Conservation (phyloP, 1,284 basidiomycete genomes). For the Thecaphora frezii region DNA sequence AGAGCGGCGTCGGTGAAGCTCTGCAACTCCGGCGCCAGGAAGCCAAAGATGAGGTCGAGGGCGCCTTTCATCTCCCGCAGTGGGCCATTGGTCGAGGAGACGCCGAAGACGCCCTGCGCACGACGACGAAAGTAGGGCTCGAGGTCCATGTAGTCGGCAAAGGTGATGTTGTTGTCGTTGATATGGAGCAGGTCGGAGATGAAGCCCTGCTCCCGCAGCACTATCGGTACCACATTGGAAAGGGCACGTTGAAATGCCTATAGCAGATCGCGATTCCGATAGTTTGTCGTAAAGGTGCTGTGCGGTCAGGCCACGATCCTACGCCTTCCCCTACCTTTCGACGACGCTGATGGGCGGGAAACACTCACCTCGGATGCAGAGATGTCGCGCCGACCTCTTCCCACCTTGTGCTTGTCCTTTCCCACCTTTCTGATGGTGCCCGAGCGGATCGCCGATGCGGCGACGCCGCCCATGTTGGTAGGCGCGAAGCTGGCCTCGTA, state of each 20-base stretch:
- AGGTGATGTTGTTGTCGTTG: slow-evolving; percentile 75
- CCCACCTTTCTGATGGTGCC: slow-evolving; percentile 33
- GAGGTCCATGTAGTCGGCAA: slow-evolving; percentile 91
- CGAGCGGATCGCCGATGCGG: slow-evolving; percentile 25
- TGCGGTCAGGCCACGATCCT: too few species aligned
- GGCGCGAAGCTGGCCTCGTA: slow-evolving; percentile 28
- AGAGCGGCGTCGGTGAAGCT: slow-evolving; percentile 79
- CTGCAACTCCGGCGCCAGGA: slow-evolving; percentile 80
- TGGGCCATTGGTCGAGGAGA: slow-evolving; percentile 12
- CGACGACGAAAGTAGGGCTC: slow-evolving; percentile 92
- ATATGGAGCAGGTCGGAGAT: slow-evolving; percentile 89
- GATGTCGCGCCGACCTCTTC: slow-evolving; percentile 14
- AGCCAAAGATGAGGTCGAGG: slow-evolving; percentile 93
- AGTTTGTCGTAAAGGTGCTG: too few species aligned
- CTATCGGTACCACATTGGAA: slow-evolving; percentile 73
- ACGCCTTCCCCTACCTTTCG: too few species aligned
- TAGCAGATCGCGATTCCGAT: too few species aligned
- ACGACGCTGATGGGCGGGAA: too few species aligned
- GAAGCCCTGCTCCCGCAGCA: slow-evolving; percentile 83
- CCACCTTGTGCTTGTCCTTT: slow-evolving; percentile 18
- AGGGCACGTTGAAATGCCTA: slow-evolving; percentile 77
- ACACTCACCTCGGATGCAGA: slow-evolving; percentile 8
- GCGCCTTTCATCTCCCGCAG: slow-evolving; percentile 62
- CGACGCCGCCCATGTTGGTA: slow-evolving; percentile 6
- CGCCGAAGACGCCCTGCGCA: slow-evolving; percentile 64